phyloP scores from a whole-genome alignment of 148 eudicot genomes.

The Polygonum maritimum region DNA sequence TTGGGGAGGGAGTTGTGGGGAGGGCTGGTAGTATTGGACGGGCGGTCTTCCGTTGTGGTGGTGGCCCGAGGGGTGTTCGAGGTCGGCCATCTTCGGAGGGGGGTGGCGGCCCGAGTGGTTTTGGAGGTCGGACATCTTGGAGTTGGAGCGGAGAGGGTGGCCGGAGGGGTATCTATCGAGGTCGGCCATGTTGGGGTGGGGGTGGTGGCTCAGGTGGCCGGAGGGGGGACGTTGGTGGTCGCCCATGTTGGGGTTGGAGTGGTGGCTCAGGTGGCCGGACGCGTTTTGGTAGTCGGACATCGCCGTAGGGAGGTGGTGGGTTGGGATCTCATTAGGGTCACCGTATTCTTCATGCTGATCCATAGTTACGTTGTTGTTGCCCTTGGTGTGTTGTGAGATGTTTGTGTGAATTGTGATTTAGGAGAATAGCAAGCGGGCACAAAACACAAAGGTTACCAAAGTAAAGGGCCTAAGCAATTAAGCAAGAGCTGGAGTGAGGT shows the following conservation, averaged over 20 bases:
- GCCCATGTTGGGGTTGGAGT: not conserved
- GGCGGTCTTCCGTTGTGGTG: not conserved
- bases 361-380: too few relatives aligned
- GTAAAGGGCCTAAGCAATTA: not conserved
- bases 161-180: not conserved
- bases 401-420: not conserved
- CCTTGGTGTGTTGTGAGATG: too few relatives aligned
- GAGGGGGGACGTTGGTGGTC: conserved; percentile 1
- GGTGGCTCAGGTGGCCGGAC: not conserved
- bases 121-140: conserved; percentile 1
- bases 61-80: conserved; percentile 4
- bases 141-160: not conserved
- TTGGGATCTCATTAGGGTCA: conserved; percentile 3
- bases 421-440: not conserved
- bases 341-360: not conserved
- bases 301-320: not conserved
- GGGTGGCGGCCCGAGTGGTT: not conserved
- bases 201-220: conserved; percentile 1
- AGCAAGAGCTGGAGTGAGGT: not conserved
- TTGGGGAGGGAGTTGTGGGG: not conserved
- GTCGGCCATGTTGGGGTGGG: not conserved
- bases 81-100: not conserved
- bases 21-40: not conserved
- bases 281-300: not conserved
- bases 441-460: too few relatives aligned